Conservation (phyloP, 345 rosid species). For the Syzygium jambos region DNA sequence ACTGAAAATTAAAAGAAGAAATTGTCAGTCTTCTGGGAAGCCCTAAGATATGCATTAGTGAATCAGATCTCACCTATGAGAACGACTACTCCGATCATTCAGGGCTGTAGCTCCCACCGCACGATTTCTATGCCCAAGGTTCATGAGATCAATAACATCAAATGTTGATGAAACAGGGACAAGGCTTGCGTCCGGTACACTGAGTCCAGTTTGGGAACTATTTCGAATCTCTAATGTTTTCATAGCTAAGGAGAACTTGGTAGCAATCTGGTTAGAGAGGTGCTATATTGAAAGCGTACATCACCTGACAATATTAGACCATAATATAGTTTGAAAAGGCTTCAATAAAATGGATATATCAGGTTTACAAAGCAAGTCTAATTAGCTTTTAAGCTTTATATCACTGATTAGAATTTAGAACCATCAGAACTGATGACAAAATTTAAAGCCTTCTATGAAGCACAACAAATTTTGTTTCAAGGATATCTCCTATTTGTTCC, state of each 20-base stretch:
- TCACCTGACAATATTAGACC: not conserved
- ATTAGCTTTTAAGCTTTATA: not conserved
- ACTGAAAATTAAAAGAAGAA: conserved; percentile 35
- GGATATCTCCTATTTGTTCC: conserved; percentile 98
- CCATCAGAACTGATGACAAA: not conserved
- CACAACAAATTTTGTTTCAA: conserved; percentile 11
- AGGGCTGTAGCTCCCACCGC: conserved; percentile 92
- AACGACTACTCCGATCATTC: conserved; percentile 97
- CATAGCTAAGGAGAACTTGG: not conserved
- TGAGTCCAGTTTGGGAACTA: conserved; percentile 86
- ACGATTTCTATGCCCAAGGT: conserved; percentile 82
- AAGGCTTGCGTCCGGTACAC: conserved; percentile 89
- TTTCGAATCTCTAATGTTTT: conserved; percentile 86
- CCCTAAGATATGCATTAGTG: not conserved
- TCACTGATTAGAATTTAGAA: not conserved
- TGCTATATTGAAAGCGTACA: not conserved
- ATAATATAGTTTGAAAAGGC: not conserved
- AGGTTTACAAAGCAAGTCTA: not conserved
- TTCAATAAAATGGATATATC: not conserved
- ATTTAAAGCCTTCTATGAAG: not conserved
- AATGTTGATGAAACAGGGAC: conserved; percentile 74
- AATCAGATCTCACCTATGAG: conserved; percentile 61
- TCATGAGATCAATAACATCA: conserved; percentile 90
- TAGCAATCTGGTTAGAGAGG: conserved; percentile 29
- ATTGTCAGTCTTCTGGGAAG: not conserved